Percentiles rank a stretch among this genome's conserved stretches.
Conservation (phyloP, 352 stramenopile genomes). For the Peronospora farinosa region DNA sequence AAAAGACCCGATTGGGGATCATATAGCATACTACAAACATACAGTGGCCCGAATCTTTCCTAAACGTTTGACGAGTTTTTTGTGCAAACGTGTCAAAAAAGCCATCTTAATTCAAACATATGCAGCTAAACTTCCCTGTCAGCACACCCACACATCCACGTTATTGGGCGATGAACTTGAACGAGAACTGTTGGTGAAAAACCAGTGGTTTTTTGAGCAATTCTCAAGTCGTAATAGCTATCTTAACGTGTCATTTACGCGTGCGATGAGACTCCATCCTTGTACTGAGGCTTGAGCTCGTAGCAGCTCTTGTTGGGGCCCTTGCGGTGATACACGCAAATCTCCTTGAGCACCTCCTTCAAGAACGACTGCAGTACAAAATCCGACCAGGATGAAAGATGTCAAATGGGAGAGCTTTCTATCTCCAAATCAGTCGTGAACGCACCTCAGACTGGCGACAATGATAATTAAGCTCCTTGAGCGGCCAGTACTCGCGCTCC, state of each 20-base stretch:
- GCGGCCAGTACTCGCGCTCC: slow-evolving; percentile 79
- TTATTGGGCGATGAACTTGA: too few relatives aligned
- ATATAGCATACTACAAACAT: too few relatives aligned
- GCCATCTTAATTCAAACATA: too few relatives aligned
- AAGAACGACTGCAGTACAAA: slow-evolving; percentile 57
- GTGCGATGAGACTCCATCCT: slow-evolving; percentile 51
- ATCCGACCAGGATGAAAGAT: neutral
- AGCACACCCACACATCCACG: too few relatives aligned
- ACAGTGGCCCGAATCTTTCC: too few relatives aligned
- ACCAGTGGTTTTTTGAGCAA: neutral
- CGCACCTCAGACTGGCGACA: slow-evolving; percentile 80
- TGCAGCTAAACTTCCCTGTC: too few relatives aligned
- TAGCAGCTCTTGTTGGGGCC: slow-evolving; percentile 87
- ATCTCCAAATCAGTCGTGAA: neutral
- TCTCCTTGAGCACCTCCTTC: slow-evolving; percentile 86
- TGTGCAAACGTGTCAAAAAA: too few relatives aligned
- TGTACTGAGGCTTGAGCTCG: slow-evolving; percentile 86
- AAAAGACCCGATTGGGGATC: too few relatives aligned
- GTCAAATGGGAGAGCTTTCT: neutral
- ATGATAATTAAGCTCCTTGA: slow-evolving; percentile 87
- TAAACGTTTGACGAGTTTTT: too few relatives aligned
- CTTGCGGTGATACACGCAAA: slow-evolving; percentile 85
- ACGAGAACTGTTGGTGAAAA: neutral
- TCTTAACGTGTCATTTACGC: slow-evolving; percentile 13
- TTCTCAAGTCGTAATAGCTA: neutral